A percentile compares a stretch with the other conserved stretches of the same genome.
Conservation (phyloP, 768 basidiomycete genomes). For the Austroboletus festivus region DNA sequence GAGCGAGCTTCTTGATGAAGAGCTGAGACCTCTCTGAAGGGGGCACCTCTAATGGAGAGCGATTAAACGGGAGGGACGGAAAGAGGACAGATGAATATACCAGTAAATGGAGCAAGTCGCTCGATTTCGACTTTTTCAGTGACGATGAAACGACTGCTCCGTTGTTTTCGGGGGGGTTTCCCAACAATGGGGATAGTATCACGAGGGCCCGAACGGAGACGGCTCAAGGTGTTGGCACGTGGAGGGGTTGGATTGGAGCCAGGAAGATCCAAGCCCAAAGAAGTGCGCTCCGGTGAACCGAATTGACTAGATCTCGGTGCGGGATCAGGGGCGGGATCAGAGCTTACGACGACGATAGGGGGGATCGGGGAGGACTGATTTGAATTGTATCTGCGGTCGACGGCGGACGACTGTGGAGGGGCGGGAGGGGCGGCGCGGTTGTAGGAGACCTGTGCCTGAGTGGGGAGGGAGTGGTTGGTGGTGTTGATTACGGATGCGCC, state of each 20-base stretch:
- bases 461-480: slow-evolving; percentile 39
- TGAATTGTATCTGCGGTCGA: slow-evolving; percentile 58
- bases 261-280: slow-evolving; percentile 45
- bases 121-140: slow-evolving; percentile 97
- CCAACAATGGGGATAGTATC: slow-evolving; percentile 96
- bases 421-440: slow-evolving; percentile 43
- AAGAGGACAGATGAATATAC: slow-evolving; percentile 36
- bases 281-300: slow-evolving; percentile 47
- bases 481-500: slow-evolving; percentile 34
- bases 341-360: slow-evolving; percentile 83
- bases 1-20: slow-evolving; percentile 92
- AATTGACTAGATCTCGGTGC: slow-evolving; percentile 41
- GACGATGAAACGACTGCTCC: slow-evolving; percentile 94
- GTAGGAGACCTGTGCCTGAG: slow-evolving; percentile 40
- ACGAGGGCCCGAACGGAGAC: slow-evolving; percentile 81
- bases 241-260: slow-evolving; percentile 53
- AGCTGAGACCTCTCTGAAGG: slow-evolving; percentile 84
- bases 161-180: slow-evolving; percentile 95
- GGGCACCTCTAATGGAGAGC: slow-evolving; percentile 65
- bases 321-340: slow-evolving; percentile 55
- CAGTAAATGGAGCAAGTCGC: slow-evolving; percentile 85
- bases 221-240: slow-evolving; percentile 64
- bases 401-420: slow-evolving; percentile 36
- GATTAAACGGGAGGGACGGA: slow-evolving; percentile 7
- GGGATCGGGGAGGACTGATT: slow-evolving; percentile 54